phyloP scores from a whole-genome alignment of 768 basidiomycete species.

The Gymnopilus junonius region DNA sequence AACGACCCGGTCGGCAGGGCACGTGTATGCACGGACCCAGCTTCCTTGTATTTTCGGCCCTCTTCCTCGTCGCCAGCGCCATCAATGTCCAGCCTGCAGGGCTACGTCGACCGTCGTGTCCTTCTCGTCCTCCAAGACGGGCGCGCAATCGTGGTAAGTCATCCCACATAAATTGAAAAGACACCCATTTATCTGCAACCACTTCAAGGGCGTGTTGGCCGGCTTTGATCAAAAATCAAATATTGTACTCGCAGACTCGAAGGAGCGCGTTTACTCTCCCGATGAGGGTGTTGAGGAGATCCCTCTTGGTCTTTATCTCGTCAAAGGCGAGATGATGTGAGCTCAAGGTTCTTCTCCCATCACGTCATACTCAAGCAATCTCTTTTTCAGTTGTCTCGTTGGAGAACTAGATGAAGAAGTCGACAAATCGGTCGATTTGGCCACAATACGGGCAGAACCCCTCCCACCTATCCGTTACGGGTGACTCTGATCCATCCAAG shows the following conservation, averaged over 20 bases:
- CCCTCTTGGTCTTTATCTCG: slow-evolving; percentile 92
- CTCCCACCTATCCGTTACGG: slow-evolving; percentile 82
- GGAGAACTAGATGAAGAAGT: slow-evolving; percentile 86
- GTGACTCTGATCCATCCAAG: slow-evolving; percentile 14
- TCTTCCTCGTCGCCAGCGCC: slow-evolving; percentile 18
- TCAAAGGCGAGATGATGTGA: slow-evolving; percentile 98
- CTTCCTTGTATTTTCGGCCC: slow-evolving; percentile 10
- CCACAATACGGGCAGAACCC: slow-evolving; percentile 86
- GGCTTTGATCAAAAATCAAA: slow-evolving; percentile 97
- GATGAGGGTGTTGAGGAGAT: slow-evolving; percentile 96
- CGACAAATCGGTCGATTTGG: slow-evolving; percentile 75
- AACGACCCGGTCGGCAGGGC: slow-evolving; percentile 8
- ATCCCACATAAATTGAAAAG: background rate
- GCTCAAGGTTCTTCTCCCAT: slow-evolving; percentile 37
- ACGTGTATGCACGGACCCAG: slow-evolving; percentile 25
- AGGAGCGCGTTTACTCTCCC: slow-evolving; percentile 88
- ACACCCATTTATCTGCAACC: background rate
- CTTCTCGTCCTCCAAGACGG: slow-evolving; percentile 96
- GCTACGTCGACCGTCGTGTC: slow-evolving; percentile 92
- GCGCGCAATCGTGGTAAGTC: slow-evolving; percentile 86
- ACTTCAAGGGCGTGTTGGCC: slow-evolving; percentile 77
- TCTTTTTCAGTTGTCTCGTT: slow-evolving; percentile 61
- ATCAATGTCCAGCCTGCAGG: slow-evolving; percentile 86
- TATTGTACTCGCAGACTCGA: slow-evolving; percentile 91
- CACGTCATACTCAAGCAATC: slow-evolving; percentile 7